Evolutionary conservation across 768 basidiomycete species (phyloP), one percentile per base, ranked within the genome.

Genomic region (Hirschioporus abietinus): DNA sequence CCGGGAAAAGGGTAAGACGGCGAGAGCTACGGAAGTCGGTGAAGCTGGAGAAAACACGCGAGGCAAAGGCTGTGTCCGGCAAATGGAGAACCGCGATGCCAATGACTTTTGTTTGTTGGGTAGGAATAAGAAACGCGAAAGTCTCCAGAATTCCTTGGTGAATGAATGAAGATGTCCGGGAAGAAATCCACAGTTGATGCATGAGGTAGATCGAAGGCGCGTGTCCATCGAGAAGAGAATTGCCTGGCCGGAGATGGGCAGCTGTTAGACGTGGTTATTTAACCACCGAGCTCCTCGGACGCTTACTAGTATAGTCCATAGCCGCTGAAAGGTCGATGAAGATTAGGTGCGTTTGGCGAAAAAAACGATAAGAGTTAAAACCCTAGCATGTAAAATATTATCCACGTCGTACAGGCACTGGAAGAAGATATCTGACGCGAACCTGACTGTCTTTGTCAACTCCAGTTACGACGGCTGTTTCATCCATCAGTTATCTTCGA

Each of bases 191-290:
- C 2, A 30, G 4, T 52, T 52, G 42, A 52, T 52, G 42, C 42
- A 52, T 52, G 42, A 52, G 42, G 42, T 52, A 52, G 42, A 52
- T 52, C 42, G 42, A 52, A 52, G 42, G 42, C 42, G 42, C 42
- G 42, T 52, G 42, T 52, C 42, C 42, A 52, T 52, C 42, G 42
- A 52, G 42, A 52, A 52, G 42, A 52, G 42, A 52, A 52, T 15
- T 52, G 42, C 6, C 42, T 15, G 42, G 42, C 42, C 42, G 42
- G 42, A 52, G 42, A 52, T 52, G 42, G 42, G 42, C 42, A 52
- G 42, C 42, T 52, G 42, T 52, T 52, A 20, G 42, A 52, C 42
- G 42, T 52, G 42, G 42, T 52, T 52, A 52, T 52, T 52, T 10
- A 52, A 52, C 42, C 42, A 52, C 42, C 42, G 42, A 52, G 42